A percentile compares a stretch with the other conserved stretches of the same genome.
Evolutionary conservation across 2,329 filamentous ascomycete genomes (phyloP).

Genomic region (Penicillium sp.): DNA sequence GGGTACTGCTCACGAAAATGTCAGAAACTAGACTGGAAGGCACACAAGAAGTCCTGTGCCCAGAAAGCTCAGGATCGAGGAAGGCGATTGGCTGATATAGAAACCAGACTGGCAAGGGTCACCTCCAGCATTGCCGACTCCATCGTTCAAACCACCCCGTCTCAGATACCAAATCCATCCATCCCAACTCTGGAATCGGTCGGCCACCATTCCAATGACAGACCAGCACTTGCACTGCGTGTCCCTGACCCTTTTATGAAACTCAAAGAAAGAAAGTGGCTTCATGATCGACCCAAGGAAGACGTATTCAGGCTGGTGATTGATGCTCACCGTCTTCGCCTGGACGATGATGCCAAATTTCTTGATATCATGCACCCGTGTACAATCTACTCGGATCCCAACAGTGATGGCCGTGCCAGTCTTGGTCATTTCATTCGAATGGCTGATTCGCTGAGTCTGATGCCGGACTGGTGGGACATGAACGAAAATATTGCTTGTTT

Average conservation of each 20-base stretch:
- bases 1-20: constrained; percentile 59
- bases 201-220: not conserved
- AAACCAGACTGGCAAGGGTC: not conserved
- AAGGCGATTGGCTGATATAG: not conserved
- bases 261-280: constrained; percentile 47
- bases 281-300: constrained; percentile 49
- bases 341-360: constrained; percentile 1
- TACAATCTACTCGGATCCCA: not conserved
- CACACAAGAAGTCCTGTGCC: constrained; percentile 52
- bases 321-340: constrained; percentile 54
- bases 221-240: not conserved
- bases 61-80: constrained; percentile 21
- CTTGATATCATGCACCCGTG: not conserved
- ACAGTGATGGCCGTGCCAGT: not conserved
- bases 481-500: not conserved
- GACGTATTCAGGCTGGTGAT: constrained; percentile 54
- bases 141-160: not conserved
- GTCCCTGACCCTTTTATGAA: constrained; percentile 30
- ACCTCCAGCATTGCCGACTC: not conserved
- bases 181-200: not conserved
- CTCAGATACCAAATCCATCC: not conserved
- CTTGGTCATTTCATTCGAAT: not conserved
- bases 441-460: not conserved
- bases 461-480: constrained; percentile 8
- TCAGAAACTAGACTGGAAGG: constrained; percentile 57